Evolutionary conservation across 2,329 filamentous ascomycete genomes (phyloP), one percentile per base, ranked within the genome.

Genomic region (Pseudogymnoascus sp.): DNA sequence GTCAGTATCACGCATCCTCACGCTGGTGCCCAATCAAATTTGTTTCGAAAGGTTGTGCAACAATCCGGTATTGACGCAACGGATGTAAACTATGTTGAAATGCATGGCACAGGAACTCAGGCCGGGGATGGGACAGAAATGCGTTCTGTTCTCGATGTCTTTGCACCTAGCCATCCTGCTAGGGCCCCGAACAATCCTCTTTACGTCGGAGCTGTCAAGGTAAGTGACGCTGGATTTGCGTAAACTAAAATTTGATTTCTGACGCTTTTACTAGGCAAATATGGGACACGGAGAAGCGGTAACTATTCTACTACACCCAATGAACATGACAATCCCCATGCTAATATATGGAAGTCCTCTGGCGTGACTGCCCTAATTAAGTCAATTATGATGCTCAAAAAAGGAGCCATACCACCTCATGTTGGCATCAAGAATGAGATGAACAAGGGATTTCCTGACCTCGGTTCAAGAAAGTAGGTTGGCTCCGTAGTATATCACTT

Each of bases 1-100:
- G 83, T 90, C 25, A 91, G 88, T 2, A 93, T 93, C 68, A 92
- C 89, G 0, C 87, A 89, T 60, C 90, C 90, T 1, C 88, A 92
- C 71, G 87, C 85, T 5, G 87, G 84, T 4, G 86, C 87, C 0
- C 90, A 94, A 72, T 83, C 87, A 4, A 77, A 81, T 22, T 75
- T 92, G 6, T 91, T 86, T 67, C 81, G 82, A 59, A 78, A 83
- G 47, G 84, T 93, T n/a, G 77, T 92, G 1, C 81, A 86, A 58
- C 82, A 88, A 43, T 86, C 88, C 32, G 86, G 87, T 62, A 79
- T 92, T n/a, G 85, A 90, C 69, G 86, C 89, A 11, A 11, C 18
- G 37, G 37, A 39, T 39, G 37, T 39, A n/a, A 38, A 16, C 18
- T 39, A 9, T 18, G 57, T 64, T 16, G 62, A 62, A 38, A 50